Conservation (phyloP, 2,329 filamentous ascomycete genomes). For the Xylaria sp. region DNA sequence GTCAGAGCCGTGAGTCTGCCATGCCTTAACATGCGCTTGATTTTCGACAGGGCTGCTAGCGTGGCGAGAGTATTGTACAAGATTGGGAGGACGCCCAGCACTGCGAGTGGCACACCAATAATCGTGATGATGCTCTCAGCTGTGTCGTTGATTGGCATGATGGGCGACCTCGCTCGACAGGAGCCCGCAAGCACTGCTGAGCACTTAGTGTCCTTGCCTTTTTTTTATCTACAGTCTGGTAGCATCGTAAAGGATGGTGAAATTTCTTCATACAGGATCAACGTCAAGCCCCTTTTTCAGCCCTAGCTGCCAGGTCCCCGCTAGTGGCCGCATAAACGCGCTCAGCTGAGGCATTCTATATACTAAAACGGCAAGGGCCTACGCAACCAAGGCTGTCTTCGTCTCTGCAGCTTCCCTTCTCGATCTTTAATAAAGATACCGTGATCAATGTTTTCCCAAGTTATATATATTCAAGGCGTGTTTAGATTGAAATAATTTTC, state of each 20-base stretch:
- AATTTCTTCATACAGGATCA: conserved; percentile 20
- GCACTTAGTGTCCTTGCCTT: background rate
- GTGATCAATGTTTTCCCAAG: background rate
- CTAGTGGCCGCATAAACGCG: conserved; percentile 32
- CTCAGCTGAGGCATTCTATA: conserved; percentile 32
- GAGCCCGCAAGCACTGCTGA: background rate
- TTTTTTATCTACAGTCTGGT: background rate
- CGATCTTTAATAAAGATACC: background rate
- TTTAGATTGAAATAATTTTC: background rate
- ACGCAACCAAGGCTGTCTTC: background rate
- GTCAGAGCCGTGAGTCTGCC: conserved; percentile 70
- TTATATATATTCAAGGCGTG: background rate
- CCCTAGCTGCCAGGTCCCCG: conserved; percentile 37
- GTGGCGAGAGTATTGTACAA: conserved; percentile 73
- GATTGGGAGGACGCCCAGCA: conserved; percentile 71
- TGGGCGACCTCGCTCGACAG: conserved; percentile 12
- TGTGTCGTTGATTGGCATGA: conserved; percentile 26
- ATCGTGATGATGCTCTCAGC: conserved; percentile 66
- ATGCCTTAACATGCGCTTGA: conserved; percentile 67
- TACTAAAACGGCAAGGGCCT: conserved; percentile 16
- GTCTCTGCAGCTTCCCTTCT: background rate
- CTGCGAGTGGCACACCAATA: conserved; percentile 67
- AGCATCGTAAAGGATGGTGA: conserved; percentile 12
- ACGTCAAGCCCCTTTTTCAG: conserved; percentile 36
- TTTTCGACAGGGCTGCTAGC: conserved; percentile 68